phyloP scores from a whole-genome alignment of 768 basidiomycete species.

The Mycena belliarum region DNA sequence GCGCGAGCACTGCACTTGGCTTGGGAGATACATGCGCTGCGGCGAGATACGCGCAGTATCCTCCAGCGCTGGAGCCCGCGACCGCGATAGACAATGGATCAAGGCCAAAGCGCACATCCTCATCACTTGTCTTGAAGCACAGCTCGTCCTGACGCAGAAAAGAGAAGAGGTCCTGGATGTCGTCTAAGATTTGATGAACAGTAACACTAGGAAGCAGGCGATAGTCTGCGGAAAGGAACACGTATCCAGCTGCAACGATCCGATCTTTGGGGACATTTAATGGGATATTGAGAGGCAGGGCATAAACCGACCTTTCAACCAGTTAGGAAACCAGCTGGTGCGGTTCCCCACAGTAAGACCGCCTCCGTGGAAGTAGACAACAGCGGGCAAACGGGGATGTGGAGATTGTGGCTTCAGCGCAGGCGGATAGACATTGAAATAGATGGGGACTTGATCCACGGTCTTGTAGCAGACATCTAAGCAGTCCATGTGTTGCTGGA shows the following conservation, averaged over 20 bases:
- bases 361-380: constrained; percentile 54
- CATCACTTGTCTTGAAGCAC: constrained; percentile 12
- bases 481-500: constrained; percentile 16
- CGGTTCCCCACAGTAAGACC: constrained; percentile 62
- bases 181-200: constrained; percentile 57
- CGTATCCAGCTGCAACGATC: constrained; percentile 45
- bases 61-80: constrained; percentile 61
- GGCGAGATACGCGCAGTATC: constrained; percentile 63
- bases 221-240: constrained; percentile 67
- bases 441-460: constrained; percentile 25
- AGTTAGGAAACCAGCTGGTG: constrained; percentile 63
- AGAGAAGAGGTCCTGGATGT: constrained; percentile 55
- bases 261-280: constrained; percentile 39
- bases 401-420: neutral
- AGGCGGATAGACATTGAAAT: constrained; percentile 37
- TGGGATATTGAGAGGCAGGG: neutral
- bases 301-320: constrained; percentile 55
- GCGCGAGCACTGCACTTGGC: constrained; percentile 53
- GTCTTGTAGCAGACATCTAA: constrained; percentile 40
- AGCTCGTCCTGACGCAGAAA: constrained; percentile 39
- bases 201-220: constrained; percentile 55
- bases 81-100: constrained; percentile 49
- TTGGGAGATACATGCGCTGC: constrained; percentile 54
- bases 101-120: constrained; percentile 31
- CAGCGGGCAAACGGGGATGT: constrained; percentile 31